Conservation (phyloP, 2,329 filamentous ascomycete species). For the Epichloe elymi region DNA sequence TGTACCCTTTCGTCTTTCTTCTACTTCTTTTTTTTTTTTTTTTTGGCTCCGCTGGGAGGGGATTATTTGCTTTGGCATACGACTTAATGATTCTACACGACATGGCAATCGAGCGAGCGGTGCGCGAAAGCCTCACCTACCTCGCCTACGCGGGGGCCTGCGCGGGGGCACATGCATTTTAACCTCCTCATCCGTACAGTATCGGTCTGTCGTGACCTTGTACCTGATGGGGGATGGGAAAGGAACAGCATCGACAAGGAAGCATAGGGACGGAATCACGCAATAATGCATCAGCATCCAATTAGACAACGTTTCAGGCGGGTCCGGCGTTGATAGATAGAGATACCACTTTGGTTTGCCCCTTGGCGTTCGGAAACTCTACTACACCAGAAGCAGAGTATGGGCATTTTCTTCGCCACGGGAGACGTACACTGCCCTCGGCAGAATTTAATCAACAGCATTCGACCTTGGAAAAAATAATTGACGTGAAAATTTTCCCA, state of each 20-base stretch:
- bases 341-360: slow-evolving; percentile 10
- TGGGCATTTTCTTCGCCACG: background rate
- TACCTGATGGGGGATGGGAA: background rate
- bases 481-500: background rate
- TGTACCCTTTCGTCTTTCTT: background rate
- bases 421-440: background rate
- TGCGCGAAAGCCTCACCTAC: background rate
- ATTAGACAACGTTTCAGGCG: slow-evolving; percentile 10
- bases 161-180: background rate
- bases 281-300: slow-evolving; percentile 3
- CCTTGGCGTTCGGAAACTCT: background rate
- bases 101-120: slow-evolving; percentile 2
- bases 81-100: slow-evolving; percentile 5
- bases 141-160: background rate
- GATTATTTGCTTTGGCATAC: slow-evolving; percentile 1
- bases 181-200: background rate
- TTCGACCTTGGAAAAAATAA: background rate
- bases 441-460: slow-evolving; percentile 1
- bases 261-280: background rate
- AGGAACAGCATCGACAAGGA: background rate
- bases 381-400: background rate
- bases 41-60: background rate
- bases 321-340: slow-evolving; percentile 12
- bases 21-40: too few species aligned
- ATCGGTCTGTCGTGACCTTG: background rate